Conservation (phyloP, 441 rosid species). For the Sinapis alba region DNA sequence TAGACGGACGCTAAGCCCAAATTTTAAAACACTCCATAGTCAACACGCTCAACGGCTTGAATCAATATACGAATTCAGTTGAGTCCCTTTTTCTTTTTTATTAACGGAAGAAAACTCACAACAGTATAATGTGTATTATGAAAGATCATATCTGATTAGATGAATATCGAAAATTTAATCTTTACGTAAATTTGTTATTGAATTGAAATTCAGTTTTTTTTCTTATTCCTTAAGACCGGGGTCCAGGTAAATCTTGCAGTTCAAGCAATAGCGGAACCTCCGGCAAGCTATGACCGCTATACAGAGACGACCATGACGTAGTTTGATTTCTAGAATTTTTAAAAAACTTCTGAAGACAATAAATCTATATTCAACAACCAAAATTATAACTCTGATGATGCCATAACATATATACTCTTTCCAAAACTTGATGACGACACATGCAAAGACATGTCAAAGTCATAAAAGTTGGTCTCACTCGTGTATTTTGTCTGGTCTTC, state of each 20-base stretch:
- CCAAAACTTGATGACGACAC: background rate
- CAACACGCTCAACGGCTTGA: background rate
- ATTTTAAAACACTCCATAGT: background rate
- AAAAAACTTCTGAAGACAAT: background rate
- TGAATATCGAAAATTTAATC: background rate
- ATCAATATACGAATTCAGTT: background rate
- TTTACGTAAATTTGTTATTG: background rate
- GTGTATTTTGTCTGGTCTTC: background rate
- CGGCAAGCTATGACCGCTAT: background rate
- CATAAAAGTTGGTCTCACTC: constrained; percentile 8
- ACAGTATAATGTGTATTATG: background rate
- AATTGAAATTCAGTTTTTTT: too few relatives aligned
- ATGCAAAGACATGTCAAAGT: constrained; percentile 11
- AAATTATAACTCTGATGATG: background rate
- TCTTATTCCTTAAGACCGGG: background rate
- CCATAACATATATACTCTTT: background rate
- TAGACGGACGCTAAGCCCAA: background rate
- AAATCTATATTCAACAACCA: background rate
- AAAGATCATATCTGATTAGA: background rate
- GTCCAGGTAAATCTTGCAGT: background rate
- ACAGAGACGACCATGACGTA: background rate
- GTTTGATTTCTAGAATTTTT: background rate
- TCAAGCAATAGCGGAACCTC: background rate
- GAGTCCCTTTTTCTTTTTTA: background rate
- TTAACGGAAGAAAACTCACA: background rate